Evolutionary conservation across 805 yeast species (phyloP).

Genomic region (Brettanomyces sp.): DNA sequence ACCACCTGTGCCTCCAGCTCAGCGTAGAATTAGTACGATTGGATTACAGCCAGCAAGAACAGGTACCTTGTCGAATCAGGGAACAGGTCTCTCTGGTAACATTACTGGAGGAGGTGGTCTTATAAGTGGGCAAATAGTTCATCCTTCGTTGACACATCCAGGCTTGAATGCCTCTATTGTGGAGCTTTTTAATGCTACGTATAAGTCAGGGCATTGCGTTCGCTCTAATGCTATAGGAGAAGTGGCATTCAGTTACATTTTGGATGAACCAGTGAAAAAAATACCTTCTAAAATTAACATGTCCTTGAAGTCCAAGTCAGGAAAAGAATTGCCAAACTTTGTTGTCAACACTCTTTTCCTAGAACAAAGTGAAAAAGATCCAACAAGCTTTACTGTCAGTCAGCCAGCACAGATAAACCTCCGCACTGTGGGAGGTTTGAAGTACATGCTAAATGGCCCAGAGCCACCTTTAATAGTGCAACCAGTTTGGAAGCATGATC

Average conservation of each 20-base stretch:
- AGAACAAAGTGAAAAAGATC: slow-evolving; percentile 27
- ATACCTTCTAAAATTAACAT: slow-evolving; percentile 35
- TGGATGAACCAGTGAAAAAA: slow-evolving; percentile 20
- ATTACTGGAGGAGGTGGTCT: slow-evolving; percentile 25
- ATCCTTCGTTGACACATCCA: slow-evolving; percentile 40
- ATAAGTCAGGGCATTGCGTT: slow-evolving; percentile 54
- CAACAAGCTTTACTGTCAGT: slow-evolving; percentile 28
- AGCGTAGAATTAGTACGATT: slow-evolving; percentile 17
- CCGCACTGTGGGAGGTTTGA: slow-evolving; percentile 71
- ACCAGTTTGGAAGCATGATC: slow-evolving; percentile 88
- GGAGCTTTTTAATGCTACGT: slow-evolving; percentile 72
- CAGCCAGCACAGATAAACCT: slow-evolving; percentile 44
- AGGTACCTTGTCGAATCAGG: slow-evolving; percentile 31
- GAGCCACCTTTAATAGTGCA: slow-evolving; percentile 60
- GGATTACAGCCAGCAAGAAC: slow-evolving; percentile 12
- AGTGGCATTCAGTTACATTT: slow-evolving; percentile 65
- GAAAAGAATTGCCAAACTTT: slow-evolving; percentile 32
- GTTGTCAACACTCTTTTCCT: slow-evolving; percentile 47
- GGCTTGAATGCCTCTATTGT: slow-evolving; percentile 79
- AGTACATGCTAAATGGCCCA: slow-evolving; percentile 50
- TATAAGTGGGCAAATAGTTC: slow-evolving; percentile 31
- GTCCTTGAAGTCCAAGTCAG: slow-evolving; percentile 29
- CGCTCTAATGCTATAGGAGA: slow-evolving; percentile 73
- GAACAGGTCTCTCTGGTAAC: slow-evolving; percentile 25
- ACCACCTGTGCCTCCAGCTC: slow-evolving; percentile 25